Evolutionary conservation across 768 basidiomycete species (phyloP), one percentile per base, ranked within the genome.

Genomic region (Tremella yokohamensis): DNA sequence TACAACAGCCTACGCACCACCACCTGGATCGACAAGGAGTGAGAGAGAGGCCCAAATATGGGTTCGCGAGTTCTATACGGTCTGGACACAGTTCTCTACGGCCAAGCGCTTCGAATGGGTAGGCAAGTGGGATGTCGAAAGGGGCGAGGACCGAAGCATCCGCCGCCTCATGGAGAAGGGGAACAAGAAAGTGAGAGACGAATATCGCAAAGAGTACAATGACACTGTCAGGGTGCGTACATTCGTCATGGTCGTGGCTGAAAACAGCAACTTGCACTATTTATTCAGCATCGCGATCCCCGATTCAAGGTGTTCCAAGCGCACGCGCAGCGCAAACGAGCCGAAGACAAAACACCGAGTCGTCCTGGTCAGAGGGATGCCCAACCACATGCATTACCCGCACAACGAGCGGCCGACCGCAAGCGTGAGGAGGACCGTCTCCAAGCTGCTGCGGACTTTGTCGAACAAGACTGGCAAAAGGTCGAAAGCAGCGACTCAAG

Each of bases 161-260:
- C 82, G 91, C 69, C 83, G 96, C 84, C 70, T 90, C 47, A 92
- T 98, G 88, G 96, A 98, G 73, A 89, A 86, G 67, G 96, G 97
- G 64, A 98, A 99, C 77, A 90, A 88, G 77, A 92, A 92, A 72
- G 84, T 85, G 2, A 82, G 92, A 13, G 90, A 96, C 25, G 87
- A 90, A 39, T 87, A 87, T 6, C 83, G 87, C 39, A 83, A 84
- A 70, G 93, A 98, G 60, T 98, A 94, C 76, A 97, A 91, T 69
- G 93, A 97, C 40, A 87, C 86, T 3, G 82, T 99, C 25, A 80
- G 87, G 70, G 93, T 93, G 65, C 56, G 86, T 76, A 18, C 42
- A 8, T 34, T 26, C 20, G 24, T 7, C 40, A 8, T 12, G n/a
- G 24, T 2, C 19, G 50, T 40, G 52, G 40, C 49, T 51, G n/a